A percentile compares a stretch with the other conserved stretches of the same genome.
These are phyloP conservation scores for Fusarium decemcellulare DNA, from an alignment of 2,329 filamentous ascomycete species.

Conservation along the genomic window DNA sequence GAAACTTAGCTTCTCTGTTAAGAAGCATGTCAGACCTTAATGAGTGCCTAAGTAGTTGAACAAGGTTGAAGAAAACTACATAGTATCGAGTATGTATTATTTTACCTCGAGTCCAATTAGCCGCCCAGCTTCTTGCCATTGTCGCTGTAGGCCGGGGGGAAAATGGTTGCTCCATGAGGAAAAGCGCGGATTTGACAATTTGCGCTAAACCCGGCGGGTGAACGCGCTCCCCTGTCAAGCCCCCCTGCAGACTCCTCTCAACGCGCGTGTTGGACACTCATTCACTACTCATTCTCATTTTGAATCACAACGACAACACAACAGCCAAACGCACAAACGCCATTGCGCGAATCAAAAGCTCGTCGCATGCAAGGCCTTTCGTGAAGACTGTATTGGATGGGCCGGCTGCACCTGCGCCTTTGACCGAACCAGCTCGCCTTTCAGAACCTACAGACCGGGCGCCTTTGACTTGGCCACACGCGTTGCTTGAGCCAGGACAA, in stretches of 20 bases:
- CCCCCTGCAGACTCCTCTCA: constrained; percentile 39
- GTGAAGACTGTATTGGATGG: not conserved
- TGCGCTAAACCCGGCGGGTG: constrained; percentile 32
- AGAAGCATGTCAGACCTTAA: too few species aligned
- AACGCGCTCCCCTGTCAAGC: constrained; percentile 39
- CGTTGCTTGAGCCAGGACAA: constrained; percentile 30
- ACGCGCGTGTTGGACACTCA: constrained; percentile 37
- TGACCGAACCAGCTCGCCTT: constrained; percentile 15
- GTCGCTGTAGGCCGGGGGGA: not conserved
- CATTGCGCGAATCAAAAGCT: constrained; percentile 16
- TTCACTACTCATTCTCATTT: constrained; percentile 37
- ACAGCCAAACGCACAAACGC: constrained; percentile 19
- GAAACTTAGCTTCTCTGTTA: too few species aligned
- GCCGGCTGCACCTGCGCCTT: not conserved
- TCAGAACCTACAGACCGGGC: constrained; percentile 14
- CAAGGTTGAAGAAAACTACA: too few species aligned
- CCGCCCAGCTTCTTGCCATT: not conserved
- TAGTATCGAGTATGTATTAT: too few species aligned
- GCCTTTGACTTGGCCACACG: constrained; percentile 36
- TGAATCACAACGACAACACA: constrained; percentile 33
- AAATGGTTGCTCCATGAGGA: constrained; percentile 13
- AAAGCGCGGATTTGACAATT: constrained; percentile 10
- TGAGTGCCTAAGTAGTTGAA: too few species aligned
- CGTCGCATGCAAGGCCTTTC: not conserved
- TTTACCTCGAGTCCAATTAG: too few species aligned